phyloP scores from a whole-genome alignment of 2,329 filamentous ascomycete species.

The Elsinoe arachidis region DNA sequence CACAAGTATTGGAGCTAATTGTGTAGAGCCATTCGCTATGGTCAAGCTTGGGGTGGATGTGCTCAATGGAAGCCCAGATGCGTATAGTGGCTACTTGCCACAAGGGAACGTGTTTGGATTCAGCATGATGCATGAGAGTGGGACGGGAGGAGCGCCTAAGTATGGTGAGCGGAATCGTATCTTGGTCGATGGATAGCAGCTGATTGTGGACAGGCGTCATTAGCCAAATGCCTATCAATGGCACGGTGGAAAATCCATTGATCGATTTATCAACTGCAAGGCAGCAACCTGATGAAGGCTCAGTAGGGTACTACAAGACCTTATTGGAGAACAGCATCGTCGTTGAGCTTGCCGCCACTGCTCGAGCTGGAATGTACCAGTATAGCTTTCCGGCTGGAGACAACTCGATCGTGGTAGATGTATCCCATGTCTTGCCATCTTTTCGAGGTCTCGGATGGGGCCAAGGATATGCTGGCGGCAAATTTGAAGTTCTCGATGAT shows the following conservation, averaged over 20 bases:
- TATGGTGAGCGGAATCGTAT: conserved; percentile 54
- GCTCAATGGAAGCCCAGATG: conserved; percentile 27
- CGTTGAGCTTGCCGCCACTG: conserved; percentile 49
- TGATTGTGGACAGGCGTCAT: neutral
- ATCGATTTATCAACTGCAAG: conserved; percentile 30
- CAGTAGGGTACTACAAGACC: conserved; percentile 55
- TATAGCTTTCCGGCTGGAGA: conserved; percentile 48
- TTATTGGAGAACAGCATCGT: conserved; percentile 47
- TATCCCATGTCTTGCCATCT: conserved; percentile 52
- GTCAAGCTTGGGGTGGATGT: conserved; percentile 38
- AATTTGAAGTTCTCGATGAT: conserved; percentile 43
- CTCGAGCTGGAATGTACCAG: conserved; percentile 50
- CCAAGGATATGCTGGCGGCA: conserved; percentile 53
- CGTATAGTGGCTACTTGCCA: conserved; percentile 35
- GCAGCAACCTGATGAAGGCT: conserved; percentile 34
- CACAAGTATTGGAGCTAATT: conserved; percentile 34
- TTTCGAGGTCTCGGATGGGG: conserved; percentile 44
- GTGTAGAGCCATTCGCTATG: conserved; percentile 32
- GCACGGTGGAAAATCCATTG: conserved; percentile 48
- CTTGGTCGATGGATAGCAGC: neutral
- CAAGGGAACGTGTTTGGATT: conserved; percentile 24
- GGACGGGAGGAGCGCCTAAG: conserved; percentile 61
- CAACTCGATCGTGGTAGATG: conserved; percentile 50
- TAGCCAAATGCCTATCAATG: conserved; percentile 27
- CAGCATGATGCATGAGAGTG: conserved; percentile 54